phyloP scores from a whole-genome alignment of 2,329 filamentous ascomycete species.

The Alternaria conjuncta region DNA sequence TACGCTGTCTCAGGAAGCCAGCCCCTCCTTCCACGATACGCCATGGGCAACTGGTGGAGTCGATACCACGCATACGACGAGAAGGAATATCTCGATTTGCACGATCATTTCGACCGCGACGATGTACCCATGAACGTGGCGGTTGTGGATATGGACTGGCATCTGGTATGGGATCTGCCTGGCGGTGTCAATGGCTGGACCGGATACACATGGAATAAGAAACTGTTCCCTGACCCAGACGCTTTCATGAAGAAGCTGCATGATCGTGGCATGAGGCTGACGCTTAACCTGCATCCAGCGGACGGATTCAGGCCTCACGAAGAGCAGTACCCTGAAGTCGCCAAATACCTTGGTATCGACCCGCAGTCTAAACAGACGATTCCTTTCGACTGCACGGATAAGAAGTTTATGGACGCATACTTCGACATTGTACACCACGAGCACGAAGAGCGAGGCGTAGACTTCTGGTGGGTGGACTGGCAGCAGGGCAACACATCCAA shows the following conservation, averaged over 20 bases:
- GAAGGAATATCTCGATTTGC: conserved; percentile 63
- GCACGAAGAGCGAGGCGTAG: conserved; percentile 63
- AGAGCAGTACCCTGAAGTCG: conserved; percentile 63
- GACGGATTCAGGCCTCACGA: conserved; percentile 64
- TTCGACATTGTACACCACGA: conserved; percentile 63
- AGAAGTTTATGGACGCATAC: conserved; percentile 64
- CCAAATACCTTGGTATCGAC: conserved; percentile 60
- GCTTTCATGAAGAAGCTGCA: conserved; percentile 61
- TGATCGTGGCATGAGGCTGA: conserved; percentile 59
- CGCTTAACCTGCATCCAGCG: conserved; percentile 69
- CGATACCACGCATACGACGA: conserved; percentile 65
- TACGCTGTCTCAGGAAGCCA: conserved; percentile 64
- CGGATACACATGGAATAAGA: conserved; percentile 68
- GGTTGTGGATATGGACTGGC: conserved; percentile 73
- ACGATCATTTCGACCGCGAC: conserved; percentile 61
- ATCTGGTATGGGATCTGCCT: conserved; percentile 55
- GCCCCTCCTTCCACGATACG: conserved; percentile 63
- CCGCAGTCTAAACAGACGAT: conserved; percentile 59
- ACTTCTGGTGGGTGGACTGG: conserved; percentile 75
- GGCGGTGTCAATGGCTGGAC: conserved; percentile 60
- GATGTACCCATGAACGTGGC: conserved; percentile 64
- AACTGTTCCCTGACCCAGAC: conserved; percentile 63
- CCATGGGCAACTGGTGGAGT: conserved; percentile 71
- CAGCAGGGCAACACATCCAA: conserved; percentile 65
- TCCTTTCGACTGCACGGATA: conserved; percentile 62